These are phyloP conservation scores for Ustilago tritici DNA, from an alignment of 1,284 basidiomycete species.

Conservation along the genomic window DNA sequence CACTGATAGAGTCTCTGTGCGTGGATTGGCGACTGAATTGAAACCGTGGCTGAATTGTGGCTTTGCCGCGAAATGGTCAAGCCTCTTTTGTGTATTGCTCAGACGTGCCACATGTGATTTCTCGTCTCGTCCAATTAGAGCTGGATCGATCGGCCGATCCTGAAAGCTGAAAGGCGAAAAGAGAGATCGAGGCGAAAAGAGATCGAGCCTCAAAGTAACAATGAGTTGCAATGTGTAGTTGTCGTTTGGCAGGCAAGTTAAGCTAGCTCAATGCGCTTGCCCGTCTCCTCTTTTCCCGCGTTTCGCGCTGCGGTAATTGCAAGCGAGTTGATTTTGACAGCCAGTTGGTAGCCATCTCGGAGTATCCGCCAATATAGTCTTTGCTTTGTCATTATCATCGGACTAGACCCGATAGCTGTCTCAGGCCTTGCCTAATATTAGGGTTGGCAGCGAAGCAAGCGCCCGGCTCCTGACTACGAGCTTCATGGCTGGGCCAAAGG, in stretches of 20 bases:
- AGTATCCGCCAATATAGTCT: neutral
- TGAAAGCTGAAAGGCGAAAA: neutral
- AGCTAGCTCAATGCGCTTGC: neutral
- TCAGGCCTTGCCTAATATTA: neutral
- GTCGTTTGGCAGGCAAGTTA: neutral
- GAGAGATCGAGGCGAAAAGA: no score
- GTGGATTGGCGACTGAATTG: neutral
- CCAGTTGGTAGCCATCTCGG: neutral
- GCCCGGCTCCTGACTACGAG: no score
- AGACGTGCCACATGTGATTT: neutral
- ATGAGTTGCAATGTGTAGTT: neutral
- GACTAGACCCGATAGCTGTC: neutral
- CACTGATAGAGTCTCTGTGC: neutral
- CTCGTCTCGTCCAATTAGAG: neutral
- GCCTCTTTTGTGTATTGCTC: neutral
- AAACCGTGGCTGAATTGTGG: constrained; percentile 4
- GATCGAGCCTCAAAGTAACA: no score
- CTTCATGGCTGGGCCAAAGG: neutral
- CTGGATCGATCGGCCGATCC: neutral
- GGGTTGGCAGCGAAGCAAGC: neutral
- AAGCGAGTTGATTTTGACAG: constrained; percentile 1
- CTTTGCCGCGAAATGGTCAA: neutral
- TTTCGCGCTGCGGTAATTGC: constrained; percentile 1
- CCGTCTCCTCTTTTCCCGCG: neutral
- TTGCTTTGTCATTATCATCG: neutral